A percentile compares a stretch with the other conserved stretches of the same genome.
Conservation (phyloP, 192 early-diverging fungal genomes). For the Coemansia sp. region DNA sequence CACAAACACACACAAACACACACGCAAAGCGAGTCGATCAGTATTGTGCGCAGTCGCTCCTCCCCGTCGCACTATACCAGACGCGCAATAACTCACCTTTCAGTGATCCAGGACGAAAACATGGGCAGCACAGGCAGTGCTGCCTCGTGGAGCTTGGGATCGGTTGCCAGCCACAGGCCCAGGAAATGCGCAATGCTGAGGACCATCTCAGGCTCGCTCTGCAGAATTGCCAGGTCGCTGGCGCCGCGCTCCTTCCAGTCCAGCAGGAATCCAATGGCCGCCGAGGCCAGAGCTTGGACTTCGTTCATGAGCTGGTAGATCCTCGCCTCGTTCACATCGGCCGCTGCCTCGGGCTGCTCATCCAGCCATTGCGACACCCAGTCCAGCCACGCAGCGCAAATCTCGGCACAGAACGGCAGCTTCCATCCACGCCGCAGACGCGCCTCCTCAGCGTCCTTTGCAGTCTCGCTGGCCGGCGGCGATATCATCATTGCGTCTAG, state of each 20-base stretch:
- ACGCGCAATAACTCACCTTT: too few relatives aligned
- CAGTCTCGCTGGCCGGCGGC: background rate
- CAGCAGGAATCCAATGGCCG: constrained; percentile 15
- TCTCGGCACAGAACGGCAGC: constrained; percentile 30
- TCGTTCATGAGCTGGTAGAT: constrained; percentile 29
- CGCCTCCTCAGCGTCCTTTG: background rate
- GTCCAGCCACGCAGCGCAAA: constrained; percentile 35
- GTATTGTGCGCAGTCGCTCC: too few relatives aligned
- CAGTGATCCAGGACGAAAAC: constrained; percentile 30
- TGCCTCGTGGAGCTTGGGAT: constrained; percentile 26
- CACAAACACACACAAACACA: too few relatives aligned
- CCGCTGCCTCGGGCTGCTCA: constrained; percentile 5
- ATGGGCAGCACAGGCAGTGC: constrained; percentile 36
- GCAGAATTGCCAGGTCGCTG: constrained; percentile 16
- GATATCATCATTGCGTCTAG: constrained; percentile 42
- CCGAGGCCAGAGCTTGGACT: constrained; percentile 17
- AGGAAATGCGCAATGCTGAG: constrained; percentile 20
- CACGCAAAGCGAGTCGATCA: too few relatives aligned
- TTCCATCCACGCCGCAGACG: constrained; percentile 34
- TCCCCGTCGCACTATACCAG: too few relatives aligned
- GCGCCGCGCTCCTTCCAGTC: constrained; percentile 33
- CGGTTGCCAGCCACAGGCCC: constrained; percentile 37
- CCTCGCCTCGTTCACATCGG: constrained; percentile 5
- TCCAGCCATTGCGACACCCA: constrained; percentile 34
- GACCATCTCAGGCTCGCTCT: constrained; percentile 8